A percentile compares a stretch with the other conserved stretches of the same genome.
Evolutionary conservation across 1,139 yeast genomes (phyloP).

Genomic region (Diutina ranongensis): DNA sequence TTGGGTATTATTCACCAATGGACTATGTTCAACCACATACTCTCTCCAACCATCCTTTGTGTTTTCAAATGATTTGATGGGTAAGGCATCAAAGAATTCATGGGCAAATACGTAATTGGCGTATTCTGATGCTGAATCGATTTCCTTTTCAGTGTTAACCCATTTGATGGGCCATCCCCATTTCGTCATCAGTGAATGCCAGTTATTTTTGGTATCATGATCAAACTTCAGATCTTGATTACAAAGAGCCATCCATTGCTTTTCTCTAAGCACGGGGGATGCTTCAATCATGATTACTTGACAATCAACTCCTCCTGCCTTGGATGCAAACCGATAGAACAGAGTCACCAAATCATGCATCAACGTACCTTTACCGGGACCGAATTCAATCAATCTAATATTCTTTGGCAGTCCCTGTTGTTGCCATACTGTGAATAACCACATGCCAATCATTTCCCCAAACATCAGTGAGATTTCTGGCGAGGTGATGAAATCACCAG

Average conservation of each 20-base stretch:
- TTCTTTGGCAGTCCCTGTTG: conserved; percentile 39
- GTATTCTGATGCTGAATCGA: conserved; percentile 21
- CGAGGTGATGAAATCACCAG: conserved; percentile 74
- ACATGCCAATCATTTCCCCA: conserved; percentile 77
- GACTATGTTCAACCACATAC: conserved; percentile 47
- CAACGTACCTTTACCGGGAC: conserved; percentile 80
- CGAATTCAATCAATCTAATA: conserved; percentile 65
- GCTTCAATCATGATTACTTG: conserved; percentile 61
- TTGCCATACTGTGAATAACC: conserved; percentile 55
- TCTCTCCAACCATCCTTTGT: conserved; percentile 71
- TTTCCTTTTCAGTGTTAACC: conserved; percentile 60
- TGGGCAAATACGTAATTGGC: conserved; percentile 70
- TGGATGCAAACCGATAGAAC: conserved; percentile 29
- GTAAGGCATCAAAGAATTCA: conserved; percentile 82
- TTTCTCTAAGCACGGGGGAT: conserved; percentile 48
- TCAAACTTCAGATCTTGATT: conserved; percentile 14
- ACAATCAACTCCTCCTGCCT: conserved; percentile 17
- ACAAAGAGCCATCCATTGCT: conserved; percentile 45
- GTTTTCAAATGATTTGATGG: conserved; percentile 58
- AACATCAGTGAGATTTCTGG: conserved; percentile 85
- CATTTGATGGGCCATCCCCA: conserved; percentile 51
- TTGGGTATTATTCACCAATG: conserved; percentile 31
- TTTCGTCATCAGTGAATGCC: conserved; percentile 29
- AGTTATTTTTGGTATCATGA: conserved; percentile 13
- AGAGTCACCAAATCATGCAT: conserved; percentile 51